Evolutionary conservation across 345 rosid species (phyloP).

Genomic region (Combretum micranthum): DNA sequence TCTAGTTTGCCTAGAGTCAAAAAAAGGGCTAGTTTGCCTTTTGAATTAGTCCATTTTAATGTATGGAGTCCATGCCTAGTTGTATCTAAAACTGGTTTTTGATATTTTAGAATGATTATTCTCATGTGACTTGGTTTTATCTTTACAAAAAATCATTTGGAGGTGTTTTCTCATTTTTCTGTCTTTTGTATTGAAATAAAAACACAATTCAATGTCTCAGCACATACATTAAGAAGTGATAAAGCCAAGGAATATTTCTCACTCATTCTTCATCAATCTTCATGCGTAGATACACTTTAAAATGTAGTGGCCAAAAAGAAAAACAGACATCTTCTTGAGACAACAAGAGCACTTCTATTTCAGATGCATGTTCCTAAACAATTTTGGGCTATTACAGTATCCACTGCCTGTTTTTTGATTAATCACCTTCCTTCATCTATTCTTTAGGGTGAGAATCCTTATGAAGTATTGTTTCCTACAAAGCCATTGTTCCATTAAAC

Average conservation of each 20-base stretch:
- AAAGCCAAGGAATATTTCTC: background rate
- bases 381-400: background rate
- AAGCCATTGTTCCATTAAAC: background rate
- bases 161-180: background rate
- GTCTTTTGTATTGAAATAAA: background rate
- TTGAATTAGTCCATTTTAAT: no score
- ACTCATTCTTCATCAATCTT: background rate
- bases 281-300: background rate
- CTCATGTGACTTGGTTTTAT: background rate
- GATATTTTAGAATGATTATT: background rate
- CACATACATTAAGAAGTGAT: background rate
- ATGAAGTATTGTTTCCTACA: background rate
- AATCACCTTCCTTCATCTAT: background rate
- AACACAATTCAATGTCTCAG: background rate
- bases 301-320: background rate
- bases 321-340: background rate
- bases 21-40: no score
- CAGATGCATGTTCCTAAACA: background rate
- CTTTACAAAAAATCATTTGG: background rate
- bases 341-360: background rate
- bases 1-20: no score
- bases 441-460: background rate
- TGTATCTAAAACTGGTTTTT: background rate
- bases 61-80: no score
- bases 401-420: background rate